These are phyloP conservation scores for Pythium brachiatum DNA, from an alignment of 352 stramenopile species.

Conservation along the genomic window DNA sequence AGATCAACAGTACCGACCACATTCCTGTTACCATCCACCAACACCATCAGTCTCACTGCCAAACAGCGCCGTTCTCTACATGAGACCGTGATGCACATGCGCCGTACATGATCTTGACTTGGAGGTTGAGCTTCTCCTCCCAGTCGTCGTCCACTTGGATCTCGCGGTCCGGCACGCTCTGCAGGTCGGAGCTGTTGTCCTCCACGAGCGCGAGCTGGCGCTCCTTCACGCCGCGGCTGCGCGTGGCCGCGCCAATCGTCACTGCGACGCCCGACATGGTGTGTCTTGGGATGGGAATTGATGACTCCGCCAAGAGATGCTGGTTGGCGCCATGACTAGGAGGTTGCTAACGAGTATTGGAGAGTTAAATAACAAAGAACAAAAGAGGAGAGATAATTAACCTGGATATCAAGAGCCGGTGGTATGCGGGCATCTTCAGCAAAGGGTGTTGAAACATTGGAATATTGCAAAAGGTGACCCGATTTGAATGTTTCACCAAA, in stretches of 20 bases:
- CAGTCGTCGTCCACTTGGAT: constrained; percentile 78
- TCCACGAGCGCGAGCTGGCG: constrained; percentile 70
- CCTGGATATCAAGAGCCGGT: no score
- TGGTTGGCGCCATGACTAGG: not conserved
- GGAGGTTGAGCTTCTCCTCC: constrained; percentile 72
- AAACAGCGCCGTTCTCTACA: not conserved
- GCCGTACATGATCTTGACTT: constrained; percentile 88
- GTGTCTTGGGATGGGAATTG: not conserved
- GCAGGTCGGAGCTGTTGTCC: constrained; percentile 35
- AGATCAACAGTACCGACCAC: constrained; percentile 96
- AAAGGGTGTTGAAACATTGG: no score
- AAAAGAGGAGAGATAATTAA: no score
- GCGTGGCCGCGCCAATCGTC: constrained; percentile 28
- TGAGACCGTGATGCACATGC: no score
- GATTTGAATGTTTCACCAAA: no score
- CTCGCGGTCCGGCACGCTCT: constrained; percentile 44
- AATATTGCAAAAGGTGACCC: no score
- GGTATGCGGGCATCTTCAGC: no score
- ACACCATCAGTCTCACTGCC: not conserved
- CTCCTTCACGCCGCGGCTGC: constrained; percentile 55
- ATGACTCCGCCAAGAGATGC: constrained; percentile 5
- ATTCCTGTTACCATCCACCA: constrained; percentile 59
- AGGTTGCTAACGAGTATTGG: constrained; percentile 3
- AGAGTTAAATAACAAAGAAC: no score
- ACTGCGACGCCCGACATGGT: constrained; percentile 12